These are phyloP conservation scores for Nakataea oryzae DNA, from an alignment of 2,329 filamentous ascomycete species.

Conservation along the genomic window DNA sequence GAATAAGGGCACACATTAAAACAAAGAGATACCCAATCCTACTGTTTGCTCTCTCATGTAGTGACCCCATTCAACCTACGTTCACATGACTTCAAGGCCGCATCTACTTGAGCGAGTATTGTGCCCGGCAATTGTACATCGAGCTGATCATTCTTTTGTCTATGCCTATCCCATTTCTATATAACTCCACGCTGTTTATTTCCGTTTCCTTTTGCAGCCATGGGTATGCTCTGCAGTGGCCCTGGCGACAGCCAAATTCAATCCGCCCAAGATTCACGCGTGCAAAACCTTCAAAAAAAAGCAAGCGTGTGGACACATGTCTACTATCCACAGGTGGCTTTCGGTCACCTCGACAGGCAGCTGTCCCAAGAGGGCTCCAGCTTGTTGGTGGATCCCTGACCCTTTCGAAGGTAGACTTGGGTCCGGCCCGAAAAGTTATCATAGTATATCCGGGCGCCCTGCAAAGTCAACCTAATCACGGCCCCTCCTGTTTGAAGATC, in stretches of 20 bases:
- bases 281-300: too few species aligned
- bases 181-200: not conserved
- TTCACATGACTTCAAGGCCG: too few species aligned
- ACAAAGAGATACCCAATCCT: constrained; percentile 15
- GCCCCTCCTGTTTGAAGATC: not conserved
- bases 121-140: not conserved
- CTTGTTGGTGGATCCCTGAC: too few species aligned
- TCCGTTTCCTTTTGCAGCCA: not conserved
- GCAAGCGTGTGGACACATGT: too few species aligned
- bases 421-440: not conserved
- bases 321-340: too few species aligned
- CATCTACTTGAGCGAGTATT: not conserved
- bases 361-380: too few species aligned
- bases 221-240: not conserved
- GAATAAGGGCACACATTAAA: constrained; percentile 26
- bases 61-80: not conserved
- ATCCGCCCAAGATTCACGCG: too few species aligned
- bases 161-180: not conserved
- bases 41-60: not conserved
- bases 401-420: not conserved
- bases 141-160: not conserved
- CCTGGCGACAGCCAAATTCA: too few species aligned
- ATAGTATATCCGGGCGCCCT: not conserved
- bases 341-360: too few species aligned
- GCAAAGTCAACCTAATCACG: not conserved